These are phyloP conservation scores for Diaporthe sp. DNA, from an alignment of 2,329 filamentous ascomycete species.

Conservation along the genomic window DNA sequence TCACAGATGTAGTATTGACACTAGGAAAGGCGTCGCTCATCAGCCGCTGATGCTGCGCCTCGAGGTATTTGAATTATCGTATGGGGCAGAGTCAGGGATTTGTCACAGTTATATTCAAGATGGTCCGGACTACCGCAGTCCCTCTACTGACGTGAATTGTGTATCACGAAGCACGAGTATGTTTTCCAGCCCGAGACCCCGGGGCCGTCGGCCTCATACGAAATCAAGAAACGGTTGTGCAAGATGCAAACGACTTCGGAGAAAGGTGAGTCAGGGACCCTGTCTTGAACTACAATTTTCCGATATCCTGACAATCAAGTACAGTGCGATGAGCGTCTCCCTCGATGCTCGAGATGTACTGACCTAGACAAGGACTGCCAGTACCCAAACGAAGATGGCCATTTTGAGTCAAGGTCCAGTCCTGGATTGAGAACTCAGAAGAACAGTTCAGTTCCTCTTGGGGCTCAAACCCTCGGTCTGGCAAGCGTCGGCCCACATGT, in stretches of 20 bases:
- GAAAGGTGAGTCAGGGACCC: constrained; percentile 24
- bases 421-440: background rate
- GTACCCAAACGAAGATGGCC: constrained; percentile 52
- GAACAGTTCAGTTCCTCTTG: no score
- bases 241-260: constrained; percentile 33
- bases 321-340: constrained; percentile 62
- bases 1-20: background rate
- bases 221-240: constrained; percentile 34
- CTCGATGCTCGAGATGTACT: constrained; percentile 62
- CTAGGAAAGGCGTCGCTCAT: background rate
- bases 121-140: background rate
- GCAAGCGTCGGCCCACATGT: background rate
- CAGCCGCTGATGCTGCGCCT: constrained; percentile 21
- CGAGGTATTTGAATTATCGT: constrained; percentile 8
- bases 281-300: background rate
- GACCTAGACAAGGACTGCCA: constrained; percentile 61
- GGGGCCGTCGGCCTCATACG: constrained; percentile 26
- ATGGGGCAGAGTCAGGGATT: background rate
- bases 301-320: background rate
- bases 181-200: background rate
- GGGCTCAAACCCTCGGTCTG: background rate
- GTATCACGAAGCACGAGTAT: constrained; percentile 3
- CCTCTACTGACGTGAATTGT: background rate
- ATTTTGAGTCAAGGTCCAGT: background rate
- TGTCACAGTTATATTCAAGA: background rate